Evolutionary conservation across 2,329 filamentous ascomycete genomes (phyloP), one percentile per base, ranked within the genome.

Genomic region (Colletotrichum magnum): DNA sequence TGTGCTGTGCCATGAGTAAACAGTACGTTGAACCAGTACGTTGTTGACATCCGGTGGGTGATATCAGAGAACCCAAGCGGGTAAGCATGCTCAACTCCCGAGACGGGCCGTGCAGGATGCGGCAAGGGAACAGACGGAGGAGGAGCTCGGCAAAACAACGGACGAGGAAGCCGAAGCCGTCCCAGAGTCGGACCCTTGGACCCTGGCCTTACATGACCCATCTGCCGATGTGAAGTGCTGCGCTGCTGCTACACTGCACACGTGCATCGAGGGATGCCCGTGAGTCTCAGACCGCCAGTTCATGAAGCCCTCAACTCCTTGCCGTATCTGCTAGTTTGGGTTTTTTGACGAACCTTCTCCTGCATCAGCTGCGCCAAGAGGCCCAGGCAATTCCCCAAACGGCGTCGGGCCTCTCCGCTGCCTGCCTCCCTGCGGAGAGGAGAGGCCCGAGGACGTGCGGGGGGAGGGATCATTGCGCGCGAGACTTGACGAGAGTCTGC

Each of bases 271-370:
- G 41, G 62, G 39, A 24, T 16, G 60, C 58, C 53, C 13, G 63
- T 60, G 60, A 53, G 60, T 57, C 18, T 43, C 59, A 64, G n/a
- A 47, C 59, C 60, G 65, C 41, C 54, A 21, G 59, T 58, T 58
- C 47, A 52, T 16, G 9, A 13, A 47, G 13, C 52, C 18, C 26
- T 62, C 15, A 36, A 24, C 59, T 15, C 39, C 4, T 52, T 68
- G 48, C 60, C 41, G 47, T 24, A 32, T 43, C 53, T 24, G 54
- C 26, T 58, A 50, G 41, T 65, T 59, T 51, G 54, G 48, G 53
- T 50, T 65, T 50, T 60, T 56, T 24, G 48, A 59, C n/a, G 21
- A 68, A 68, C 32, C 61, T 58, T 68, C 65, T 65, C 51, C 26
- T n/a, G 24, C 43, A 21, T 21, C 16, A 6, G 32, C 28, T 16